Conservation (phyloP, 371 early-diverging fungal species). For the Zychaea mexicana region DNA sequence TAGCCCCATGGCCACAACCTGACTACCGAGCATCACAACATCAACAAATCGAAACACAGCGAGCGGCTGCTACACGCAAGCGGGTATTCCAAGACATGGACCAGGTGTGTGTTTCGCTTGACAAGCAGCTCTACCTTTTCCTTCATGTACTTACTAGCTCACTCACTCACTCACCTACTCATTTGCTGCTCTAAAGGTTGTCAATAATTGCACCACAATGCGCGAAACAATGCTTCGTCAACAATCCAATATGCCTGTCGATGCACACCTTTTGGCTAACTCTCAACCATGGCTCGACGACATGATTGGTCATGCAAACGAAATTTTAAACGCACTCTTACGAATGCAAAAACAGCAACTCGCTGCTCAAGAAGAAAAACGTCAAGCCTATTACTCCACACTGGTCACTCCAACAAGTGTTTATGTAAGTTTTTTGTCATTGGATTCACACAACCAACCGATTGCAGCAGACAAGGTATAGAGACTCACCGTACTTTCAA, state of each 20-base stretch:
- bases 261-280: background rate
- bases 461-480: too few species aligned
- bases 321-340: slow-evolving; percentile 20
- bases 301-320: slow-evolving; percentile 20
- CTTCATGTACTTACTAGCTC: too few species aligned
- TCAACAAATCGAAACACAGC: slow-evolving; percentile 1
- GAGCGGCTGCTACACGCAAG: slow-evolving; percentile 4
- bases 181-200: slow-evolving; percentile 3
- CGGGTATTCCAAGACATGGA: slow-evolving; percentile 16
- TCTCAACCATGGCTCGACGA: slow-evolving; percentile 16
- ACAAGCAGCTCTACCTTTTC: too few species aligned
- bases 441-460: too few species aligned
- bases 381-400: slow-evolving; percentile 5
- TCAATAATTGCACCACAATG: slow-evolving; percentile 13
- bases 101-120: slow-evolving; percentile 6
- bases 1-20: slow-evolving; percentile 5
- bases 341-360: slow-evolving; percentile 22
- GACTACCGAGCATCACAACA: background rate
- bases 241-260: background rate
- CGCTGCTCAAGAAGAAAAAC: slow-evolving; percentile 14
- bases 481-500: too few species aligned
- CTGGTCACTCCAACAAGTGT: background rate
- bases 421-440: slow-evolving; percentile 16
- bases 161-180: too few species aligned
- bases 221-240: slow-evolving; percentile 15